A percentile compares a stretch with the other conserved stretches of the same genome.
Conservation (phyloP, 441 rosid genomes). For the Rhodomyrtus psidioides region DNA sequence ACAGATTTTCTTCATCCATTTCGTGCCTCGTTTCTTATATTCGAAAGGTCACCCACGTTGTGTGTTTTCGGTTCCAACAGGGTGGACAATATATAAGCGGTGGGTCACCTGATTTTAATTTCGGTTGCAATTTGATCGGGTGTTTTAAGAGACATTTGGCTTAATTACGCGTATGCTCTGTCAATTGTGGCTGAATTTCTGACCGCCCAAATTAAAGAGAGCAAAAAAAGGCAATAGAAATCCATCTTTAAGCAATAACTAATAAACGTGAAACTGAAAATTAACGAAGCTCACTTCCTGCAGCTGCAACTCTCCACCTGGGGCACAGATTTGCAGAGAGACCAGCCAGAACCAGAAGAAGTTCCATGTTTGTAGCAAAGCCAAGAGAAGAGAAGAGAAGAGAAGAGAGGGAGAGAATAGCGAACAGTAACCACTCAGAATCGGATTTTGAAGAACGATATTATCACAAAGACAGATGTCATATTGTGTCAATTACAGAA, state of each 20-base stretch:
- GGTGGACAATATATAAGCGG: background rate
- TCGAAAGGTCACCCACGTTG: too few relatives aligned
- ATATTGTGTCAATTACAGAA: rapidly evolving
- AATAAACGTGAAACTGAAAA: background rate
- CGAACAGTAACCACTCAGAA: background rate
- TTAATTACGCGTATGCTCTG: background rate
- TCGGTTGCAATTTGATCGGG: background rate
- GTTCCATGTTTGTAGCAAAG: background rate
- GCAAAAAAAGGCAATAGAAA: background rate
- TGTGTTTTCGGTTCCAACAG: too few relatives aligned
- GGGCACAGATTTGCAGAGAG: background rate
- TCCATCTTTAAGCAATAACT: background rate
- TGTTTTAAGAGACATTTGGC: background rate
- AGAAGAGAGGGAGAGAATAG: background rate
- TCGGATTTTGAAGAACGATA: background rate
- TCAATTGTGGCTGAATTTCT: background rate
- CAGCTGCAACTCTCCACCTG: background rate
- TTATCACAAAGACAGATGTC: background rate
- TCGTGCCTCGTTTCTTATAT: too few relatives aligned
- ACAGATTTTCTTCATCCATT: too few relatives aligned
- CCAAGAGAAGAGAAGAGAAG: background rate
- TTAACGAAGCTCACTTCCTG: background rate
- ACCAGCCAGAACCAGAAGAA: background rate
- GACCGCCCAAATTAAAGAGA: background rate
- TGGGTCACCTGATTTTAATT: background rate